Base-by-base conservation (phyloP, 116 monocot species). In the Dioscorea cayenensis region DNA sequence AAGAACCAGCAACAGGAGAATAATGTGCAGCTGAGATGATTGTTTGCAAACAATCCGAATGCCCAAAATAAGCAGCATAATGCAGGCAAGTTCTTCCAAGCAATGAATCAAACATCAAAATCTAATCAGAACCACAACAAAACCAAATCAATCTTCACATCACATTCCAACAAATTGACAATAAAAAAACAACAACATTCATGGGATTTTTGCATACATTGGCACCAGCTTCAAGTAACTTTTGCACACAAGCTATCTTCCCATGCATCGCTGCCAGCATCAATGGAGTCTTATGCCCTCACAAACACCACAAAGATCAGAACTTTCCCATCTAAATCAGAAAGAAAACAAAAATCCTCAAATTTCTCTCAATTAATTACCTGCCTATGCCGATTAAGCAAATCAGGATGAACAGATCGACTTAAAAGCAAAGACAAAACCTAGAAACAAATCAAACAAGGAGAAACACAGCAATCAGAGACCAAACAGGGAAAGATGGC, bases 251-350 rank as follows among this genome's bases (percentile, higher is more conserved):
- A n/a, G 79, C 76, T 48, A 85, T 77, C 79, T 81, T 84, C 73
- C 95, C 91, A 37, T 85, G 91, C 95, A 95, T 95, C 68, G 89
- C 86, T 5, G 95, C 92, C 71, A 95, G 75, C 90, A 91, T 94
- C 63, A 94, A 70, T 17, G 94, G 94, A 80, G 91, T 94, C 94
- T 88, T 10, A 43, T 43, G 43, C 43, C 43, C 43, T 43, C 77
- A 77, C 58, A 21, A 60, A 25, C n/a, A 73, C 36, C 18, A 64
- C 48, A 7, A 11, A 12, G 19, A 66, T 22, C 36, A 51, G 28
- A 66, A 32, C 43, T 43, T 43, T 43, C 43, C 43, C 0, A 43
- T 43, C 43, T 7, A 50, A 64, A 51, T 36, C n/a, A 14, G 8
- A 64, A 68, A 50, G 12, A 71, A 13, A 72, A 7, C 17, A 21